Evolutionary conservation across 148 eudicot genomes (phyloP).

Genomic region (Talinum fruticosum): DNA sequence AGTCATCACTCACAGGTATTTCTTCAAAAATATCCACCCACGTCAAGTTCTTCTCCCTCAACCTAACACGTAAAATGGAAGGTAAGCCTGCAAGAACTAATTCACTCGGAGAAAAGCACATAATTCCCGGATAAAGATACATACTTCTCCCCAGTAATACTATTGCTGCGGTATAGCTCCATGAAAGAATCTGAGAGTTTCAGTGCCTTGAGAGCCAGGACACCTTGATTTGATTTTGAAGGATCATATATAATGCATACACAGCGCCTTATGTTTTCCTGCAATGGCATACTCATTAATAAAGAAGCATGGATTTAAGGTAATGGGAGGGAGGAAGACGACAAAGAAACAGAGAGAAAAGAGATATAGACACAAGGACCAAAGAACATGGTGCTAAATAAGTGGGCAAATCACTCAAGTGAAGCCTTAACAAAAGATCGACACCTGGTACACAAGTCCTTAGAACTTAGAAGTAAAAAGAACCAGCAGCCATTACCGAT

Average conservation of each 20-base stretch:
- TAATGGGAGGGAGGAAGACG: background rate
- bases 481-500: background rate
- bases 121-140: conserved; percentile 10
- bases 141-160: conserved; percentile 93
- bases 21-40: conserved; percentile 99
- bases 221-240: conserved; percentile 94
- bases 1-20: conserved; percentile 68
- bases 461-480: background rate
- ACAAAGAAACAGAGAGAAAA: background rate
- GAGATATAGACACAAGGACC: background rate
- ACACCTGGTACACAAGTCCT: background rate
- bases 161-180: conserved; percentile 84
- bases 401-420: background rate
- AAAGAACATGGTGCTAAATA: background rate
- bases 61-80: conserved; percentile 39
- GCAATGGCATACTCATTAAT: conserved; percentile 22
- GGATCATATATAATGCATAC: conserved; percentile 99
- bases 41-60: conserved; percentile 93
- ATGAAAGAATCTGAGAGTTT: conserved; percentile 96
- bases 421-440: background rate
- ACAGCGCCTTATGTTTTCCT: conserved; percentile 95
- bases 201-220: conserved; percentile 80
- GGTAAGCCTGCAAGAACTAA: background rate
- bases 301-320: background rate
- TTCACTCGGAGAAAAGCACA: background rate